Evolutionary conservation across 257 asterid species (phyloP), one percentile per base, ranked within the genome.

Genomic region (Penstemon barbatus): DNA sequence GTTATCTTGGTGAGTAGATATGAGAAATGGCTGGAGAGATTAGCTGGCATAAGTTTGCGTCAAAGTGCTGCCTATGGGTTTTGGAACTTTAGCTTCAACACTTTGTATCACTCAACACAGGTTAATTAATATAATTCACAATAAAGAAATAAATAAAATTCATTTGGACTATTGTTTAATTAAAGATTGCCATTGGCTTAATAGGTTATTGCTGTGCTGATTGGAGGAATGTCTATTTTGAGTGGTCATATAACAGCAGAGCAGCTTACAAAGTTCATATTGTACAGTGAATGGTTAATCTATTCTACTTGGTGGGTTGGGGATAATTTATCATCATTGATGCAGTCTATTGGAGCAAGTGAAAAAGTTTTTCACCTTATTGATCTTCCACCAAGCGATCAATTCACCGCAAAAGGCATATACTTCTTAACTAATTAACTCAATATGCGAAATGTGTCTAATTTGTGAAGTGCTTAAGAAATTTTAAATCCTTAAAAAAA

Each of bases 221-320:
- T 93, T 50, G 99, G 99, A 78, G 97, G 99, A 84, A 83, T 83
- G 81, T 88, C 87, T 62, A 90, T 93, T 78, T 79, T 93, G 77
- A 81, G 82, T 40, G 99, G 99, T 70, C 96, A 85, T 71, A 90
- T 89, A 71, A 85, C 97, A 52, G 92, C 99, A 8, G 99, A 93
- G 89, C 84, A 93, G 85, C 97, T 93, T 74, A 90, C 97, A 2
- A 93, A 93, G 83, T 93, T 90, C 85, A 83, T 93, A 75, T 76
- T 93, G 66, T 93, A 93, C 86, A 89, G 99, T 78, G 99, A 93
- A 81, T 93, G 99, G 99, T 86, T 93, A 68, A 93, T 93, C 68
- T 93, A 88, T 78, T 91, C 99, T 49, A 82, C 99, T 13, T 93
- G 99, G 99, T 90, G 95, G 99, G 87, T 88, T 39, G 97, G 96